Percentiles rank a stretch among this genome's conserved stretches.
Conservation (phyloP, 1,284 basidiomycete species). For the Trametes sp. region DNA sequence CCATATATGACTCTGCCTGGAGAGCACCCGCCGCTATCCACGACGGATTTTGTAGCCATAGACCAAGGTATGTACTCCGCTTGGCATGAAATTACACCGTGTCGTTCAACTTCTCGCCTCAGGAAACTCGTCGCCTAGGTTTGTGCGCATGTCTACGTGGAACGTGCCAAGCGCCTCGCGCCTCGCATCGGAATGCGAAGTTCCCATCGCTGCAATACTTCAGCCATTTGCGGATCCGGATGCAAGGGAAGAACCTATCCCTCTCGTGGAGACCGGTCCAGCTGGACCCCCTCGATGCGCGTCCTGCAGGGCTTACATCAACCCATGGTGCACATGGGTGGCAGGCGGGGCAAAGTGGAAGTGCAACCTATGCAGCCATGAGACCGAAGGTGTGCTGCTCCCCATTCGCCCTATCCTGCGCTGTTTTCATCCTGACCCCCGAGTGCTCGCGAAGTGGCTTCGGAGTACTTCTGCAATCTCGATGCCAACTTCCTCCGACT, state of each 20-base stretch:
- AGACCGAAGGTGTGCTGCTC: slow-evolving; percentile 76
- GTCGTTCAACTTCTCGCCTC: slow-evolving; percentile 4
- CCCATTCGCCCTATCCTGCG: too few relatives aligned
- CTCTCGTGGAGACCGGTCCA: slow-evolving; percentile 73
- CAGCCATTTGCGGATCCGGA: slow-evolving; percentile 92
- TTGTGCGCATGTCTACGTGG: slow-evolving; percentile 72
- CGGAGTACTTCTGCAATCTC: slow-evolving; percentile 89
- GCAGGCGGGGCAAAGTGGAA: slow-evolving; percentile 89
- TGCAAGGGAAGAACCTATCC: slow-evolving; percentile 84
- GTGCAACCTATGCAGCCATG: slow-evolving; percentile 90
- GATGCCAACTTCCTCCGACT: slow-evolving; percentile 84
- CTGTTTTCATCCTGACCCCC: not conserved
- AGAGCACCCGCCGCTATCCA: slow-evolving; percentile 82
- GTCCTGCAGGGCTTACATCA: slow-evolving; percentile 91
- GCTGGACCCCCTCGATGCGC: slow-evolving; percentile 88
- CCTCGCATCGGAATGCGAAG: slow-evolving; percentile 82
- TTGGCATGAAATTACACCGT: not conserved
- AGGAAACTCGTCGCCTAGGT: slow-evolving; percentile 78
- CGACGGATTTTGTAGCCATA: slow-evolving; percentile 87
- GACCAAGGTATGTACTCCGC: slow-evolving; percentile 80
- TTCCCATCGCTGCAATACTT: slow-evolving; percentile 87
- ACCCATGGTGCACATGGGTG: slow-evolving; percentile 92
- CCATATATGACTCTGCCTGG: slow-evolving; percentile 82
- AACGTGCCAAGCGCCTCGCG: slow-evolving; percentile 83
- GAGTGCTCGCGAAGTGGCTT: slow-evolving; percentile 58